phyloP scores from a whole-genome alignment of 176 grass and related monocot species.

The Stipa capillata region DNA sequence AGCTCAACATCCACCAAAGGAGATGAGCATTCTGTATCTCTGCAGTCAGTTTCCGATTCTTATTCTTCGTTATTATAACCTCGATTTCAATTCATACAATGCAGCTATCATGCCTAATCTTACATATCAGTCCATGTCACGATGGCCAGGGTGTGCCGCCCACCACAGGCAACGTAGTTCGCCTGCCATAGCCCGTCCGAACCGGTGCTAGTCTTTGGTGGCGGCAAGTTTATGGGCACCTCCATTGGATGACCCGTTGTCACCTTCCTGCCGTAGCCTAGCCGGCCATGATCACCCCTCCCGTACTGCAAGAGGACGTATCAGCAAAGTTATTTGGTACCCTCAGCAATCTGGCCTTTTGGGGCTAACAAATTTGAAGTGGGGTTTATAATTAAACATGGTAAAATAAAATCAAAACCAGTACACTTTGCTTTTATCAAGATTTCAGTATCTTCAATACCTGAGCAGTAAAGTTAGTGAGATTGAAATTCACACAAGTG shows the following conservation, averaged over 20 bases:
- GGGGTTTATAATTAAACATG: not conserved
- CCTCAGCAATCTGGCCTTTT: not conserved
- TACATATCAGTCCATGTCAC: conserved; percentile 57
- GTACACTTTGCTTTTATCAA: not conserved
- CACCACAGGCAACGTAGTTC: conserved; percentile 84
- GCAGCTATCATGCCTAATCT: not conserved
- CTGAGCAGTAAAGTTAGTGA: not conserved
- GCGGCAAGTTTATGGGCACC: conserved; percentile 55
- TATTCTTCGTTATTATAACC: conserved; percentile 1
- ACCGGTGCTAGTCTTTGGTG: conserved; percentile 24
- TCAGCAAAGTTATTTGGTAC: not conserved
- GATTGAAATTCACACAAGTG: not conserved
- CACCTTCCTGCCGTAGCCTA: conserved; percentile 72
- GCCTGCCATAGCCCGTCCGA: conserved; percentile 52
- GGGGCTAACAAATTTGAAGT: not conserved
- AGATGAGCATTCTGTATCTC: not conserved
- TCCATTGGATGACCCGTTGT: conserved; percentile 84
- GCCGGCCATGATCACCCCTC: conserved; percentile 93
- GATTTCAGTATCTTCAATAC: not conserved
- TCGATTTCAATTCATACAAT: not conserved
- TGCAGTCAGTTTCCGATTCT: not conserved
- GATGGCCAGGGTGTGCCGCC: conserved; percentile 89
- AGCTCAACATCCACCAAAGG: not conserved
- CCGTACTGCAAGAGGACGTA: conserved; percentile 45
- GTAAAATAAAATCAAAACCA: not conserved